Base-by-base conservation (phyloP, 352 stramenopile species). In the Aphanomyces euteiches region DNA sequence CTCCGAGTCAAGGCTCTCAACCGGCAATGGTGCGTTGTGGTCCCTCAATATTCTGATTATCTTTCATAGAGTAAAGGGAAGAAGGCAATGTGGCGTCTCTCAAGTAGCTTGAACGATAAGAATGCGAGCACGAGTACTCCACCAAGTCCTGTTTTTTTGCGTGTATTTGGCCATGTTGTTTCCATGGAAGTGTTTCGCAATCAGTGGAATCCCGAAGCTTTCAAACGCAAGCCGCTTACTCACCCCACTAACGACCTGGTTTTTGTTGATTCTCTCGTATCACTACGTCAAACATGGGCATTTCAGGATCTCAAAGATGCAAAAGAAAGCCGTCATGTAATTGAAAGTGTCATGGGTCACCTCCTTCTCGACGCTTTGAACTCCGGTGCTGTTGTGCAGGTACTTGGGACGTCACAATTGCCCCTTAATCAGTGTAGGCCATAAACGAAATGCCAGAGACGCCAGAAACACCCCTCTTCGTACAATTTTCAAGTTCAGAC, bases 281-380 rank as follows among this genome's bases (percentile, higher is more conserved):
- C 37, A n/a, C n/a, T 70, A 7, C 64, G 64, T 3, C n/a, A 37
- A 17, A 36, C 10, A 37, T 45, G 64, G 17, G 64, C 10, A 40
- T 53, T 34, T 8, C 53, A 70, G 19, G 54, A 70, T 12, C 48
- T 50, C 4, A 34, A 28, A 17, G 72, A 84, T 28, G 66, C 90
- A 7, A 74, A 78, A 38, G 76, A 83, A 36, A 73, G 90, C 19
- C 50, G 56, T 8, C 34, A 70, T 17, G 68, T 69, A 8, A 39
- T 73, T 19, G 68, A 60, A 64, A 59, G 36, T 37, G 68, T 64
- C 7, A 76, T 93, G 76, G 82, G 90, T 47, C 69, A 72, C 6
- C 74, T 93, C 3, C 64, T 90, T 6, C 69, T 81, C 47, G 86
- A 93, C 56, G 76, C 81, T 13, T 73, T 93, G 12, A 78, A 77